Percentiles rank a stretch among this genome's conserved stretches.
These are phyloP conservation scores for Penicillium malachiteum DNA, from an alignment of 495 filamentous ascomycete species.

Conservation along the genomic window DNA sequence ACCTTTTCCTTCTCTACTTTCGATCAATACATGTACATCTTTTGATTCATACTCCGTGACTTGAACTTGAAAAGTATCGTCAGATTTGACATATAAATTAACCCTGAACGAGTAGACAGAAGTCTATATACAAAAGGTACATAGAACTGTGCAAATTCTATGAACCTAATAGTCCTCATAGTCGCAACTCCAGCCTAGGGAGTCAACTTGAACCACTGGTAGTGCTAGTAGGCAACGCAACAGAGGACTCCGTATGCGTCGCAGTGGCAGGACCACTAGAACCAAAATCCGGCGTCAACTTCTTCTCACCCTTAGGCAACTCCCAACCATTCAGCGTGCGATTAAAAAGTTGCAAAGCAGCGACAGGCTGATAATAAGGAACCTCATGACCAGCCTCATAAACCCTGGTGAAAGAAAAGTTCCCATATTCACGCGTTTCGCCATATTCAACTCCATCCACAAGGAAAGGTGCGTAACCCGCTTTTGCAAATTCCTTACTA, in stretches of 20 bases:
- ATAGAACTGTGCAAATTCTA: neutral
- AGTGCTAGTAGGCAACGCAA: constrained; percentile 38
- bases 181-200: neutral
- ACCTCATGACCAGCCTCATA: constrained; percentile 63
- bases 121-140: too few species aligned
- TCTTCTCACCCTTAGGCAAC: constrained; percentile 49
- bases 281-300: constrained; percentile 43
- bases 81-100: too few species aligned
- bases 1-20: too few species aligned
- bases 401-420: constrained; percentile 59
- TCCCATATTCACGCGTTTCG: constrained; percentile 55
- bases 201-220: neutral
- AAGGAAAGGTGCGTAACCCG: constrained; percentile 48
- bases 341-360: constrained; percentile 53
- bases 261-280: constrained; percentile 48
- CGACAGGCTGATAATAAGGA: constrained; percentile 57
- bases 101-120: too few species aligned
- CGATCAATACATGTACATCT: too few species aligned
- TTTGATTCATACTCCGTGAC: too few species aligned
- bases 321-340: constrained; percentile 54
- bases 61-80: too few species aligned
- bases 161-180: neutral
- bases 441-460: constrained; percentile 45
- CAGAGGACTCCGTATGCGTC: constrained; percentile 58
- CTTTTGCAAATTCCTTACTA: constrained; percentile 40